Conservation (phyloP, 2,329 filamentous ascomycete genomes). For the Apiospora hydei region DNA sequence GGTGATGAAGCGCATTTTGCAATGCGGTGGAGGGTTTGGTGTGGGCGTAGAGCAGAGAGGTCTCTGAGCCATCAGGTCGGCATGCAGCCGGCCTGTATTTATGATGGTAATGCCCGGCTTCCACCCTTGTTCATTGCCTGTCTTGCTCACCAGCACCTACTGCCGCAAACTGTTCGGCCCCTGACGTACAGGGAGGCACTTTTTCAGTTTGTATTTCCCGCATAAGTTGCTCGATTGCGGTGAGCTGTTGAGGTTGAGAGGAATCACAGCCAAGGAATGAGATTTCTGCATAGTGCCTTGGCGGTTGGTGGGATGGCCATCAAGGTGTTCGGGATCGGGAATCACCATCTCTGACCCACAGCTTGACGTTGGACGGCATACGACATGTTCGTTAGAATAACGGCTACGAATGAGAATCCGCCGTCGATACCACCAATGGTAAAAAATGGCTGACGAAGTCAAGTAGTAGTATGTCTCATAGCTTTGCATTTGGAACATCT, state of each 20-base stretch:
- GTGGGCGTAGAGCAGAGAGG: no score
- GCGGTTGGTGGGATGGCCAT: background rate
- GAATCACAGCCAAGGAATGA: constrained; percentile 9
- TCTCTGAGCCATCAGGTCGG: background rate
- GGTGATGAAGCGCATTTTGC: constrained; percentile 31
- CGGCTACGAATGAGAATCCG: no score
- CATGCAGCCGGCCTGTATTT: background rate
- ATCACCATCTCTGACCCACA: background rate
- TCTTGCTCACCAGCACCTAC: background rate
- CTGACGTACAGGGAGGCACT: background rate
- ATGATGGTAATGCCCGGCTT: background rate
- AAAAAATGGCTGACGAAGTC: background rate
- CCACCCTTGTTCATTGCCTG: background rate
- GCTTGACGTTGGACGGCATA: no score
- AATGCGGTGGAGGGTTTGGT: no score
- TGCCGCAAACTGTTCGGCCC: background rate
- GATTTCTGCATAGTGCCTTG: constrained; percentile 19
- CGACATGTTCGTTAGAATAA: background rate
- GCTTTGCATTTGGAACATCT: no score
- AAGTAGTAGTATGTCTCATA: no score
- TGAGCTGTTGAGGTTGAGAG: background rate
- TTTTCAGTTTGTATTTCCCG: background rate
- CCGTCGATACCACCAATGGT: no score
- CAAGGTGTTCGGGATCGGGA: background rate
- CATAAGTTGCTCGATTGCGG: background rate